These are phyloP conservation scores for Lagerstroemia speciosa DNA, from an alignment of 345 rosid genomes.

Conservation along the genomic window DNA sequence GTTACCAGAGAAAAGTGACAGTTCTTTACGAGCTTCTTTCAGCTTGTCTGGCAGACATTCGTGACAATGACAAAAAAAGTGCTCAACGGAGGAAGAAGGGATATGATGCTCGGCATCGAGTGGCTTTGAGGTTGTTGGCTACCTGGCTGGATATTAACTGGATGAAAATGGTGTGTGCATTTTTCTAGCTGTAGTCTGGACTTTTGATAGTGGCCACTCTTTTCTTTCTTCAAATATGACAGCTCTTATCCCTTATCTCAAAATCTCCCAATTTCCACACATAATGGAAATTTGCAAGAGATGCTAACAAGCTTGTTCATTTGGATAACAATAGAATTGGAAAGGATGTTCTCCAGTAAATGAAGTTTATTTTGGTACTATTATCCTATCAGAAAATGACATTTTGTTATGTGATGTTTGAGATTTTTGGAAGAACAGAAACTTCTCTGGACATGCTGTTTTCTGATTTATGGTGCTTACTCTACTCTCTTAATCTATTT, in stretches of 20 bases:
- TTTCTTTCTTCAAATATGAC: neutral
- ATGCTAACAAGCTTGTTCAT: too few species aligned
- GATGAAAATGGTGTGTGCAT: slow-evolving; percentile 66
- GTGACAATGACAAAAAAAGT: slow-evolving; percentile 39
- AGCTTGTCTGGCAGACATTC: slow-evolving; percentile 75
- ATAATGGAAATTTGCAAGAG: neutral
- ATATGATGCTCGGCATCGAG: slow-evolving; percentile 94
- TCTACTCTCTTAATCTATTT: neutral
- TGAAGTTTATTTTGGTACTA: neutral
- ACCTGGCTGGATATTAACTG: slow-evolving; percentile 83
- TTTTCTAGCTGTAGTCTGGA: neutral
- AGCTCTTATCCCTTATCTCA: neutral
- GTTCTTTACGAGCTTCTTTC: slow-evolving; percentile 86
- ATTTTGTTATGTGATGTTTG: neutral
- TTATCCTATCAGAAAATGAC: neutral
- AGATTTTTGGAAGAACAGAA: too few species aligned
- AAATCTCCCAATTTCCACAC: neutral
- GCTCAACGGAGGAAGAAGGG: slow-evolving; percentile 61
- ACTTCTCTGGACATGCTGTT: neutral
- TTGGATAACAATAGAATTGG: neutral
- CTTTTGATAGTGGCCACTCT: neutral
- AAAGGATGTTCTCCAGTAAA: neutral
- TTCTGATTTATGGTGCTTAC: neutral
- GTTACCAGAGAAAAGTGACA: slow-evolving; percentile 61
- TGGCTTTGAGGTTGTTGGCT: slow-evolving; percentile 69